Evolutionary conservation across 2,329 filamentous ascomycete species (phyloP), one percentile per base, ranked within the genome.

Genomic region (Aspergillus pseudoviridinutans): DNA sequence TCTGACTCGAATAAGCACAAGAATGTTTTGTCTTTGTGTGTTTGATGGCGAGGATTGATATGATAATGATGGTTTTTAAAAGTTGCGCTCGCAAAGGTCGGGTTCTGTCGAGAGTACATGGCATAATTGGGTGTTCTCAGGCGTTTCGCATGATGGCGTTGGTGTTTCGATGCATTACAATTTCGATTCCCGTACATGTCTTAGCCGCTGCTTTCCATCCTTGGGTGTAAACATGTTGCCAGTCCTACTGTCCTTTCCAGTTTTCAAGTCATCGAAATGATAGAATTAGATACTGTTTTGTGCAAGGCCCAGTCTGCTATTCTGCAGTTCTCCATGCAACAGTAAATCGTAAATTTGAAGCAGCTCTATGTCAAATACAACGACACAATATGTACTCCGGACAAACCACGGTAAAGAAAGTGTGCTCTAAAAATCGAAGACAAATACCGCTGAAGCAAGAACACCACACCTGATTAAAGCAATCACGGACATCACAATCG

Each of bases 1-100:
- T 56, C 14, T 62, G 49, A 54, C 10, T 17, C 32, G 14, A 6
- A 38, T 7, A 17, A 38, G 32, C 32, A 38, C 14, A 14, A 17
- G 32, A 20, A 35, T 9, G 28, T 41, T 24, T 28, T 24, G 22
- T 2, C 9, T 14, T 25, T 25, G 20, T 20, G 42, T 50, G 20
- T 50, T 55, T 12, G 29, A 25, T 50, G 52, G 41, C 49, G 44
- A 20, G 29, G 50, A 49, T 47, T 41, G 53, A 54, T 49, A 62
- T 61, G 62, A 57, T 49, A 42, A 57, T 54, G 49, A 60, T 49
- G 44, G 17, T 44, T n/a, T 12, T 28, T 29, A 57, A 38, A 44
- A 46, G 20, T 55, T 41, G 51, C 49, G 17, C 32, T 17, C 22
- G 24, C 25, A 42, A 52, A 50, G 55, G 42, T 46, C 27, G 32